Evolutionary conservation across 306 rosid species (phyloP), one percentile per base, ranked within the genome.

Genomic region (Oxytropis ochrocephala): DNA sequence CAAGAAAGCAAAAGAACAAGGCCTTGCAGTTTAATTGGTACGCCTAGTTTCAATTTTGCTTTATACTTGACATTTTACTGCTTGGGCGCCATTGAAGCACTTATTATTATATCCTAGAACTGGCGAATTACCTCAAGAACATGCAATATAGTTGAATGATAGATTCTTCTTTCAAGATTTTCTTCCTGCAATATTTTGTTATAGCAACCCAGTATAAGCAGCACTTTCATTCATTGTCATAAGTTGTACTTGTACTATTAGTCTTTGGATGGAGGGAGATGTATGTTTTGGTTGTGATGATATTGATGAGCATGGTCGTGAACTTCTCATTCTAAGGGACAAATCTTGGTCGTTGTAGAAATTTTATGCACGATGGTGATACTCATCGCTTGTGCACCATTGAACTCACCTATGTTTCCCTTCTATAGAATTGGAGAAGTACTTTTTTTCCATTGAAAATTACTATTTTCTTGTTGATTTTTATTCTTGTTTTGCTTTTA

Each of bases 1-100:
- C 17, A 79, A 72, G 85, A 88, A 91, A 78, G 91, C 81, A 1
- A 81, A 80, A 79, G 91, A 89, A 65, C 79, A 83, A 50, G 86
- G 89, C 41, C 81, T 35, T 21, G 80, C 70, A 16, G 17, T 54
- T 57, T 86, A 76, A 82, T 72, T 36, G 86, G 87, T 85, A 72
- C 30, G 74, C 60, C 5, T 66, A 4, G 29, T 57, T 54, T 57
- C 66, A 29, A 29, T 32, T 61, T 59, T 51, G 14, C 57, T 53
- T 60, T 30, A 67, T 54, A 10, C 13, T 70, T 57, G 51, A 21
- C 67, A 38, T 18, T 41, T 67, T 38, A 46, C 44, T 32, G 18
- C 21, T 76, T 61, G 51, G 27, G 48, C 38, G 30, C 49, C 55
- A 11, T 50, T 43, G 70, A 41, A 33, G 48, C 32, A 3, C 21